Evolutionary conservation across 1,284 basidiomycete genomes (phyloP).

Genomic region (Malassezia dermatis): DNA sequence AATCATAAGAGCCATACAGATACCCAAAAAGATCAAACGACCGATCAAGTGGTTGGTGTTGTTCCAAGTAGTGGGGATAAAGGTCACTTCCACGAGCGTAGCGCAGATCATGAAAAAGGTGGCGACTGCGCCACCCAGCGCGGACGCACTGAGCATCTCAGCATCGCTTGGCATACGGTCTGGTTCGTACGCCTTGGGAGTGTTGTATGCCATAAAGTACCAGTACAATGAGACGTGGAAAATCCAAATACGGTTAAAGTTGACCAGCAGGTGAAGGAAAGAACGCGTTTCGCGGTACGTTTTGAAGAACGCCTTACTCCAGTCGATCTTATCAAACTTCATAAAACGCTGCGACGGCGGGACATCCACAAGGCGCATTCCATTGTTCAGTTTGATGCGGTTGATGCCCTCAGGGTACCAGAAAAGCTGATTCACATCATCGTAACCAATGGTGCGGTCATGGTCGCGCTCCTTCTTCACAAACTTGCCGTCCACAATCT

Average conservation of each 20-base stretch:
- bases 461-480: conserved; percentile 82
- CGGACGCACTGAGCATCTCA: conserved; percentile 39
- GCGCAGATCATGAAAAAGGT: conserved; percentile 45
- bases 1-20: conserved; percentile 43
- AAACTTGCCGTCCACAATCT: conserved; percentile 90
- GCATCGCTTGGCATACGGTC: conserved; percentile 20
- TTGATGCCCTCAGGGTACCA: conserved; percentile 99
- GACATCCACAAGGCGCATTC: conserved; percentile 55
- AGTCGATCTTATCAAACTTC: conserved; percentile 49
- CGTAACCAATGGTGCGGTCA: conserved; percentile 90
- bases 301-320: conserved; percentile 47
- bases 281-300: conserved; percentile 47
- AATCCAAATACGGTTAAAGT: conserved; percentile 49
- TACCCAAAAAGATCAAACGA: conserved; percentile 40
- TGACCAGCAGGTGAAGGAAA: conserved; percentile 47
- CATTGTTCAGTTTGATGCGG: conserved; percentile 75
- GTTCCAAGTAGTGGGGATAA: conserved; percentile 47
- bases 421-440: conserved; percentile 97
- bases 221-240: conserved; percentile 46
- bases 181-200: conserved; percentile 68
- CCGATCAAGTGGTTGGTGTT: conserved; percentile 45
- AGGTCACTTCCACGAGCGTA: conserved; percentile 44
- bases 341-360: conserved; percentile 47
- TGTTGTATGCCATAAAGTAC: conserved; percentile 59
- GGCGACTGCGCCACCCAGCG: conserved; percentile 45